A percentile compares a stretch with the other conserved stretches of the same genome.
These are phyloP conservation scores for Herpetomonas samuelpessoai DNA, from an alignment of 208 protist species.

Conservation along the genomic window DNA sequence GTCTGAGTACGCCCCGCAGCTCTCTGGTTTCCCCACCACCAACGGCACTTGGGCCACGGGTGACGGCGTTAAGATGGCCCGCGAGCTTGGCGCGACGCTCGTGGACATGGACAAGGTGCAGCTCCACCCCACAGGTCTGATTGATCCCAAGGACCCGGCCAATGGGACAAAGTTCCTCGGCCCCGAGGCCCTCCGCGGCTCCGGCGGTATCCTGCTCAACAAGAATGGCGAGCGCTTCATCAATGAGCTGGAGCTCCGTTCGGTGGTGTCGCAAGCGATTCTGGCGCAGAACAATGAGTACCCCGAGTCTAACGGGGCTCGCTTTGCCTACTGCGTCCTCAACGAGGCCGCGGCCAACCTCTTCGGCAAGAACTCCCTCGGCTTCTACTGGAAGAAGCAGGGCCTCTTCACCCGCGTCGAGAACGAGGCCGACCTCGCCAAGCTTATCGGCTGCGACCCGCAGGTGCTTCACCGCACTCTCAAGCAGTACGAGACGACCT, in stretches of 20 bases:
- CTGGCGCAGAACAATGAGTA: conserved; percentile 65
- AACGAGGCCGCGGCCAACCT: conserved; percentile 65
- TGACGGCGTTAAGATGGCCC: conserved; percentile 77
- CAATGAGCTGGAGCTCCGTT: conserved; percentile 94
- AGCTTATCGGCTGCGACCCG: conserved; percentile 65
- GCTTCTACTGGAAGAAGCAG: conserved; percentile 81
- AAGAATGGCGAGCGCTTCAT: conserved; percentile 90
- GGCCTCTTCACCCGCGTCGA: conserved; percentile 69
- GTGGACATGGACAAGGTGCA: conserved; percentile 95
- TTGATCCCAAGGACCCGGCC: conserved; percentile 89
- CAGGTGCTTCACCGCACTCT: conserved; percentile 40
- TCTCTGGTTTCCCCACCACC: conserved; percentile 81
- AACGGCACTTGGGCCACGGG: conserved; percentile 88
- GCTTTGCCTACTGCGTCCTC: conserved; percentile 83
- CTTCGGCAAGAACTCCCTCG: conserved; percentile 74
- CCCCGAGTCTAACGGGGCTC: conserved; percentile 49
- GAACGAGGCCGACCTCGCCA: conserved; percentile 50
- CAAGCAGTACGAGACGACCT: conserved; percentile 47
- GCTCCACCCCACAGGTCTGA: conserved; percentile 96
- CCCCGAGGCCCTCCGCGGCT: conserved; percentile 94
- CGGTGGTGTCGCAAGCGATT: conserved; percentile 92
- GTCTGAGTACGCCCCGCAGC: conserved; percentile 67
- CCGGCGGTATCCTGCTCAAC: conserved; percentile 94
- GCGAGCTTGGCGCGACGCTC: conserved; percentile 62
- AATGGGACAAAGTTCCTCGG: conserved; percentile 92